A percentile compares a stretch with the other conserved stretches of the same genome.
Conservation (phyloP, 1,284 basidiomycete species). For the Leccinum idahoense region DNA sequence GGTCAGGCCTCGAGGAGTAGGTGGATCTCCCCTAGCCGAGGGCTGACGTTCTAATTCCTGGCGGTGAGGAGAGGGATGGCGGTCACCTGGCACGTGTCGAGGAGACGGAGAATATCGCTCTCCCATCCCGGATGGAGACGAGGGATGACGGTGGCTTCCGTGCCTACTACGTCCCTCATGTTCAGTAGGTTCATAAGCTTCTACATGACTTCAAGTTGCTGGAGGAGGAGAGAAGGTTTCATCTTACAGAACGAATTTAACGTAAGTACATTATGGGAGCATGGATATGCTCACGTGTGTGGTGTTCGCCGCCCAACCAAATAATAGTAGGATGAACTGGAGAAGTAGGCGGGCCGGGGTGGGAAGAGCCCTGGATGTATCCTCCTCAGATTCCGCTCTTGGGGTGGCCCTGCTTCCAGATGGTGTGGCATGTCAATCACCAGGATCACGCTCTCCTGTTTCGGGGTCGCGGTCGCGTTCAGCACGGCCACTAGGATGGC, state of each 20-base stretch:
- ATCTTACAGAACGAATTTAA: too few relatives aligned
- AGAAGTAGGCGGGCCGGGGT: too few relatives aligned
- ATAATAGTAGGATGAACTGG: too few relatives aligned
- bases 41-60: neutral
- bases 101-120: neutral
- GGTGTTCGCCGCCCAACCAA: too few relatives aligned
- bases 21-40: neutral
- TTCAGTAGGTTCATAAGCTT: neutral
- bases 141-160: neutral
- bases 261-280: too few relatives aligned
- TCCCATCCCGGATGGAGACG: neutral
- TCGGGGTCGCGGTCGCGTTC: slow-evolving; percentile 3
- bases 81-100: neutral
- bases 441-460: slow-evolving; percentile 15
- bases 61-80: neutral
- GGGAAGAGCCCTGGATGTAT: too few relatives aligned
- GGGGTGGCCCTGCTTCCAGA: too few relatives aligned
- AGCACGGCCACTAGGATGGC: too few relatives aligned
- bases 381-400: too few relatives aligned
- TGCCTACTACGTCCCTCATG: neutral
- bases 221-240: too few relatives aligned
- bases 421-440: slow-evolving; percentile 6
- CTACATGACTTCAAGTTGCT: too few relatives aligned
- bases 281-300: too few relatives aligned
- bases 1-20: slow-evolving; percentile 1